Conservation (phyloP, 2,329 filamentous ascomycete genomes). For the Orbilia blumenaviensis region DNA sequence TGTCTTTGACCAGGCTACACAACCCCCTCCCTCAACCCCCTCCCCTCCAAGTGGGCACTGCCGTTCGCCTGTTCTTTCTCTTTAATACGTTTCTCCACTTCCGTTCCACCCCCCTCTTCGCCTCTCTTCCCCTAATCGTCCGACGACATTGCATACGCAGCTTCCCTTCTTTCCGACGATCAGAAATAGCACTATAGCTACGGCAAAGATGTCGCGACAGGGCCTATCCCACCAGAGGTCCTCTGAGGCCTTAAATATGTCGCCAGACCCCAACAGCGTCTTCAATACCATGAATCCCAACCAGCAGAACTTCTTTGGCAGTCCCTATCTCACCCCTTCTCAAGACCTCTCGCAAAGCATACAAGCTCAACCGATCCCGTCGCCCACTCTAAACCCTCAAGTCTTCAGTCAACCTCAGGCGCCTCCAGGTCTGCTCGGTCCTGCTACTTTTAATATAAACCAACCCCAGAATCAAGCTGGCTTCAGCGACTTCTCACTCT, state of each 20-base stretch:
- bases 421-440: slow-evolving; percentile 16
- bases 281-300: slow-evolving; percentile 40
- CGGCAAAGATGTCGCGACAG: slow-evolving; percentile 51
- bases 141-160: slow-evolving; percentile 34
- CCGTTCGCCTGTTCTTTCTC: slow-evolving; percentile 51
- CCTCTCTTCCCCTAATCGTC: slow-evolving; percentile 25
- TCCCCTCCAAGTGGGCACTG: slow-evolving; percentile 32
- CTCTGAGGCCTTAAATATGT: slow-evolving; percentile 53
- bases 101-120: slow-evolving; percentile 21
- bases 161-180: slow-evolving; percentile 30
- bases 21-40: not conserved
- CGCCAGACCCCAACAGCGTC: slow-evolving; percentile 43
- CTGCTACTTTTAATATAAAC: slow-evolving; percentile 23
- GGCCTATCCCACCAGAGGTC: slow-evolving; percentile 51
- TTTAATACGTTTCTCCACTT: slow-evolving; percentile 13
- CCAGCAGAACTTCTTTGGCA: slow-evolving; percentile 40
- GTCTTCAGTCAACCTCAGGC: slow-evolving; percentile 42
- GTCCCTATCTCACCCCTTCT: slow-evolving; percentile 34
- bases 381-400: slow-evolving; percentile 46
- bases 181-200: slow-evolving; percentile 33
- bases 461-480: slow-evolving; percentile 31
- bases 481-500: slow-evolving; percentile 52
- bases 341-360: slow-evolving; percentile 46
- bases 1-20: slow-evolving; percentile 1
- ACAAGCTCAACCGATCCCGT: slow-evolving; percentile 40